These are phyloP conservation scores for Xylariaceae sp. DNA, from an alignment of 2,329 filamentous ascomycete species.

Conservation along the genomic window DNA sequence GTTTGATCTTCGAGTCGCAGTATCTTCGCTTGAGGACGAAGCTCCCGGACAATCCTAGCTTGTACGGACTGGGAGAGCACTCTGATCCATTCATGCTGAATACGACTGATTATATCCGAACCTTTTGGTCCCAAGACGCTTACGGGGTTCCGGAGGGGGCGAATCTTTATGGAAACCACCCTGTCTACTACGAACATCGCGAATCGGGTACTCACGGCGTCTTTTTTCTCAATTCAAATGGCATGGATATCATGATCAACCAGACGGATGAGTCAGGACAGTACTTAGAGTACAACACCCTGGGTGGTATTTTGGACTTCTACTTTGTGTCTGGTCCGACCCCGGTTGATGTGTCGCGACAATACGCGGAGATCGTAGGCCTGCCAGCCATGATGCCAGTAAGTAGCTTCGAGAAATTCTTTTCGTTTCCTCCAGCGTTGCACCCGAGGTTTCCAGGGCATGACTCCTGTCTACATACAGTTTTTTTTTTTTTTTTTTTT, in stretches of 20 bases:
- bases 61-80: conserved; percentile 79
- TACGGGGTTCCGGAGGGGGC: conserved; percentile 55
- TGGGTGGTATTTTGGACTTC: conserved; percentile 73
- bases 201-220: conserved; percentile 57
- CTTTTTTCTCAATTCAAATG: conserved; percentile 68
- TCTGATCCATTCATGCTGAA: conserved; percentile 66
- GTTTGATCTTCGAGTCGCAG: conserved; percentile 72
- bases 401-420: too few species aligned
- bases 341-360: conserved; percentile 52
- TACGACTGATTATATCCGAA: conserved; percentile 65
- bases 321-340: conserved; percentile 60
- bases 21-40: conserved; percentile 69
- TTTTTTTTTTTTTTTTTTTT: too few species aligned
- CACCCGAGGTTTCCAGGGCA: too few species aligned
- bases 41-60: conserved; percentile 62
- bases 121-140: conserved; percentile 65
- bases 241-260: conserved; percentile 74
- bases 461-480: too few species aligned
- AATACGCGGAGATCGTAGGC: conserved; percentile 55
- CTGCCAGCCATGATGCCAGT: conserved; percentile 56
- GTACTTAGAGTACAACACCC: conserved; percentile 74
- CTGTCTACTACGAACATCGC: conserved; percentile 72
- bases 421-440: conserved; percentile 80
- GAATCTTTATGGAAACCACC: conserved; percentile 71
- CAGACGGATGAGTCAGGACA: conserved; percentile 54